Evolutionary conservation across 164 flowering plant species (phyloP).

Genomic region (Tinospora cordifolia): DNA sequence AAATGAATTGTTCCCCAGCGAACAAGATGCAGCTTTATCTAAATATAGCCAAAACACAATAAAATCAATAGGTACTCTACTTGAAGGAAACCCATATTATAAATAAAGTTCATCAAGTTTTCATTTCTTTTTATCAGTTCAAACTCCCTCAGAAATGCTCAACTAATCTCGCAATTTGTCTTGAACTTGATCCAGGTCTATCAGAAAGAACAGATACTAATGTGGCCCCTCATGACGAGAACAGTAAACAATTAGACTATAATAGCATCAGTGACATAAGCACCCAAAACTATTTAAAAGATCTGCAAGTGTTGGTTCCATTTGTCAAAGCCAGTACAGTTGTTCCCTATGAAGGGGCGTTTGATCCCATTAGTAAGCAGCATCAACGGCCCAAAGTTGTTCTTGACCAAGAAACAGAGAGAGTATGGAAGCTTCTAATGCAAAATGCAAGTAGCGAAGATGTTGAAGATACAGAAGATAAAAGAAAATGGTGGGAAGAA

Average conservation of each 20-base stretch:
- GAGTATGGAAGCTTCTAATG: conserved; percentile 67
- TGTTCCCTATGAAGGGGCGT: conserved; percentile 35
- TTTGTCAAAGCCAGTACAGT: conserved; percentile 39
- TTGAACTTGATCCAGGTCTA: conserved; percentile 28
- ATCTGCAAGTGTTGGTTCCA: conserved; percentile 45
- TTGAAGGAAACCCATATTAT: too few relatives aligned
- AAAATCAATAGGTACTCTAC: conserved; percentile 20
- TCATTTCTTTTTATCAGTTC: not conserved
- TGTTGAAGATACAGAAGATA: conserved; percentile 30
- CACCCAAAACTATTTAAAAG: conserved; percentile 5
- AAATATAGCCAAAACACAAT: not conserved
- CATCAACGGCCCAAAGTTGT: conserved; percentile 59
- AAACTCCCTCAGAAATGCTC: not conserved
- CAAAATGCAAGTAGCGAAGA: conserved; percentile 37
- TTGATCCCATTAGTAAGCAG: conserved; percentile 37
- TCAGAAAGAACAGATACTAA: conserved; percentile 15
- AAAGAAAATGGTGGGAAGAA: conserved; percentile 42
- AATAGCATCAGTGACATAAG: conserved; percentile 37
- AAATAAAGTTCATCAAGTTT: not conserved
- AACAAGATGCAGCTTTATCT: not conserved
- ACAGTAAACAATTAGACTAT: conserved; percentile 28
- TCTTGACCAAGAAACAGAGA: conserved; percentile 56
- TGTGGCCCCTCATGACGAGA: conserved; percentile 30
- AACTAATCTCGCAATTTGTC: not conserved
- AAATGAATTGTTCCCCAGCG: conserved; percentile 3